Conservation (phyloP, 306 rosid genomes). For the Crataegus laevigata region DNA sequence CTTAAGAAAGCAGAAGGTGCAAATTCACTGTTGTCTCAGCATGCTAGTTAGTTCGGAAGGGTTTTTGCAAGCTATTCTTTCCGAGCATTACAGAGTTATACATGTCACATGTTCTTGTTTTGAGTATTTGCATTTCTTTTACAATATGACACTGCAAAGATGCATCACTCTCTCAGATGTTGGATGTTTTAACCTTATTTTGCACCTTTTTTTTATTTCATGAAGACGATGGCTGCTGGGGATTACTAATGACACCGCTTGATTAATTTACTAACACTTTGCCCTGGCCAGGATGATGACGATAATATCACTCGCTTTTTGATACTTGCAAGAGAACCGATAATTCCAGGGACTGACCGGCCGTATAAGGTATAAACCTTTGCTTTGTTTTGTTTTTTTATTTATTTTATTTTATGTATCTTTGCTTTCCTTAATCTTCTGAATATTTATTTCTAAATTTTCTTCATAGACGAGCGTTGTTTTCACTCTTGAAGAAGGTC, state of each 20-base stretch:
- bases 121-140: not conserved
- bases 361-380: constrained; percentile 48
- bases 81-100: not conserved
- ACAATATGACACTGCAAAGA: not conserved
- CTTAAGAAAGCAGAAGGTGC: not conserved
- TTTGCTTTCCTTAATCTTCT: not conserved
- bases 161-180: not conserved
- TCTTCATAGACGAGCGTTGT: constrained; percentile 72
- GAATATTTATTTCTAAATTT: constrained; percentile 10
- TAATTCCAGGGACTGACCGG: constrained; percentile 57
- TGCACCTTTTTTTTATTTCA: not conserved
- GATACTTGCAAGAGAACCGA: constrained; percentile 82
- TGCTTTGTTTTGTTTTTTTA: not conserved
- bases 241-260: constrained; percentile 8
- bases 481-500: constrained; percentile 81
- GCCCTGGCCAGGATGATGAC: constrained; percentile 51
- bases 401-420: not conserved
- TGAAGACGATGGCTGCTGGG: not conserved
- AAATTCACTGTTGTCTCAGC: not conserved
- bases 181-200: not conserved
- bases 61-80: not conserved
- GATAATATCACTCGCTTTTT: constrained; percentile 74
- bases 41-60: not conserved
- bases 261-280: constrained; percentile 18
- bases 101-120: not conserved